phyloP scores from a whole-genome alignment of 768 basidiomycete genomes.

The Agaricus blazei region DNA sequence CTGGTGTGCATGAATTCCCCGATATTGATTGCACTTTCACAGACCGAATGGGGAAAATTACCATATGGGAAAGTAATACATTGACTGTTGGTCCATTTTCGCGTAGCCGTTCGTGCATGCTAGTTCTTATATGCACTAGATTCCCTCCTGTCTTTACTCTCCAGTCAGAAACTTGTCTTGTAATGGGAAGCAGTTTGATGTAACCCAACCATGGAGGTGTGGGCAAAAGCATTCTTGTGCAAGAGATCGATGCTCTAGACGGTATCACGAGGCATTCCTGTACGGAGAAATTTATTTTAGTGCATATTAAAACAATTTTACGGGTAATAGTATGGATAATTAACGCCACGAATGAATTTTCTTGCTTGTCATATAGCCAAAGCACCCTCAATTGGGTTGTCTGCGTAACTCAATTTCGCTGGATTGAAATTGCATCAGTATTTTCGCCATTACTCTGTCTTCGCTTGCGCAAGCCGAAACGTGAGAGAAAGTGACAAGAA shows the following conservation, averaged over 20 bases:
- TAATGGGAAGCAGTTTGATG: slow-evolving; percentile 31
- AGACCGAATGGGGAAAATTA: no score
- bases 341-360: slow-evolving; percentile 53
- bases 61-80: no score
- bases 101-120: no score
- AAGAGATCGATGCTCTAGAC: slow-evolving; percentile 87
- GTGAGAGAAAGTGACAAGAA: no score
- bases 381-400: slow-evolving; percentile 67
- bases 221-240: slow-evolving; percentile 88
- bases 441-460: no score
- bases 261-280: slow-evolving; percentile 87
- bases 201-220: slow-evolving; percentile 88
- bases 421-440: slow-evolving; percentile 76
- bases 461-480: no score
- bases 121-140: background rate
- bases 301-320: slow-evolving; percentile 17
- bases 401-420: slow-evolving; percentile 64
- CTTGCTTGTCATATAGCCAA: slow-evolving; percentile 79
- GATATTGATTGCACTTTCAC: no score
- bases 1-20: no score
- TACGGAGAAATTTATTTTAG: slow-evolving; percentile 91
- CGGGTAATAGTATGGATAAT: background rate
- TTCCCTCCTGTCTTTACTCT: slow-evolving; percentile 5
- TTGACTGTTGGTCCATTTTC: no score
- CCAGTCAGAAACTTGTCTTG: background rate